Evolutionary conservation across 176 grass and related monocot species (phyloP), one percentile per base, ranked within the genome.

Genomic region (Bothriochloa decipiens): DNA sequence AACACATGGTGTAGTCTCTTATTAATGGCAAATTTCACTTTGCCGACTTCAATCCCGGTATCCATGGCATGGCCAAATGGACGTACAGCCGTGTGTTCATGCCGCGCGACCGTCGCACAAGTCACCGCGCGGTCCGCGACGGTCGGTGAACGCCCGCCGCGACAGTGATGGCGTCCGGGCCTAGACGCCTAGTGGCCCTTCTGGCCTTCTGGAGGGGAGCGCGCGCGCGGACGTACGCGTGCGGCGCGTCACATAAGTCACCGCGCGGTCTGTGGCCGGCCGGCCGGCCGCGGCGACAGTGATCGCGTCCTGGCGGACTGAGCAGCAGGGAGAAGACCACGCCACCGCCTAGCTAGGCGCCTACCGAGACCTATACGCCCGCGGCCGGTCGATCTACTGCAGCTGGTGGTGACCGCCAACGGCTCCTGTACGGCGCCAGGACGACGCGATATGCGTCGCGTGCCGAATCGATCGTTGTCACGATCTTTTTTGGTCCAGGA

Each of bases 101-200:
- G 27, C 35, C 26, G 47, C 45, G 63, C 86, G 72, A 61, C 57
- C 22, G 22, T 87, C 61, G 11, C 78, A 8, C 6, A 18, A 13
- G 27, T 67, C 62, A 14, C 77, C 60, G 2, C 60, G 25, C 33
- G 57, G 17, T 4, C 76, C 62, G 26, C 46, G 70, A 18, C 70
- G 70, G 78, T 67, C 78, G 69, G 63, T 12, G 64, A 40, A 49
- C 20, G 72, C 52, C 50, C 49, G 64, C 37, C 64, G n/a, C 72
- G 85, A 70, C 40, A 77, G 72, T 23, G 65, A 76, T 39, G 17
- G 27, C 11, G 32, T 12, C 32, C 11, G 8, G 81, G 41, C 70
- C 20, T 26, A 25, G 22, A 22, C 53, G 18, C 20, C 50, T 22
- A 22, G 32, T 70, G 68, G 55, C 53, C 69, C 62, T 17, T 1